Conservation (phyloP, 257 asterid species). For the Ajuga chamaepitys region DNA sequence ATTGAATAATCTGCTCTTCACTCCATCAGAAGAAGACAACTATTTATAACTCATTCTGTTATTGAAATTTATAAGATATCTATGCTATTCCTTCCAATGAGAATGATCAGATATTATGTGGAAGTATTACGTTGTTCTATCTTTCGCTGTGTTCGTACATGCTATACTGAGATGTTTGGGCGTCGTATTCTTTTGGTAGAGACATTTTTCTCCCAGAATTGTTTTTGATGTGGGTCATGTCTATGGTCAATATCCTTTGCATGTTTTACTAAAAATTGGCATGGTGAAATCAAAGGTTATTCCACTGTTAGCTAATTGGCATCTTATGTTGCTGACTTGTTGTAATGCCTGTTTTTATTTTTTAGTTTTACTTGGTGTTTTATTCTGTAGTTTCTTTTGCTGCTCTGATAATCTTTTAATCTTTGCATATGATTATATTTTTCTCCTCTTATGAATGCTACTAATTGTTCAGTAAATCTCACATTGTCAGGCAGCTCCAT, state of each 20-base stretch:
- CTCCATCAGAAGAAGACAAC: too few species aligned
- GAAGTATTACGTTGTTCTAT: neutral
- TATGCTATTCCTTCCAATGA: neutral
- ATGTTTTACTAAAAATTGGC: neutral
- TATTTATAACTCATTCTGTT: neutral
- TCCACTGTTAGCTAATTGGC: neutral
- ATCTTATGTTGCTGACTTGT: neutral
- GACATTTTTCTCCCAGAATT: neutral
- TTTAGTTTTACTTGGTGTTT: neutral
- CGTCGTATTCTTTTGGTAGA: neutral
- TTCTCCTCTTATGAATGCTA: conserved; percentile 2
- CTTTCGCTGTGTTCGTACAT: neutral
- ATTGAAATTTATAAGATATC: neutral
- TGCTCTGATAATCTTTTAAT: neutral
- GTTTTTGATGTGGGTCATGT: neutral
- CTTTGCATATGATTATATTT: neutral
- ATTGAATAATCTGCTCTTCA: too few species aligned
- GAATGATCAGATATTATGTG: neutral
- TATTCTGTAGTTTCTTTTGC: neutral
- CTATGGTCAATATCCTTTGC: neutral
- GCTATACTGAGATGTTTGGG: neutral
- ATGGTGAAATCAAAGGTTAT: neutral
- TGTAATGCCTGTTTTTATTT: neutral
- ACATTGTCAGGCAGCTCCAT: conserved; percentile 75
- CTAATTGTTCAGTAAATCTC: conserved; percentile 5